phyloP scores from a whole-genome alignment of 306 rosid genomes.

The Adenanthera pavonina region DNA sequence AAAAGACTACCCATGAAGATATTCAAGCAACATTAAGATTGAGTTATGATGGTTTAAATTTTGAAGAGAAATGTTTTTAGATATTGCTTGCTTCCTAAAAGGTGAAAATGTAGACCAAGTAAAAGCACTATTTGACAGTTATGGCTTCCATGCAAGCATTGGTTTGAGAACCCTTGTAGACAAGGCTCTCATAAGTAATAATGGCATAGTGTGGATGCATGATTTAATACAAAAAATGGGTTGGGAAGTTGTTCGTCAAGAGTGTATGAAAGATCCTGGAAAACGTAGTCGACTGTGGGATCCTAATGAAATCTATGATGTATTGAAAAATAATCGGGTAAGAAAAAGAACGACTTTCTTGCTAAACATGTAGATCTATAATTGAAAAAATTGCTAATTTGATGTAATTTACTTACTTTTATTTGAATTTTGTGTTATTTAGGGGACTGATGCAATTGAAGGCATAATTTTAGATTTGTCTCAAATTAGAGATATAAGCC shows the following conservation, averaged over 20 bases:
- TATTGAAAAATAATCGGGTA: conserved; percentile 38
- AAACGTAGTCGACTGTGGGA: conserved; percentile 36
- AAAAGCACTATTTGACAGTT: not conserved
- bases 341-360: not conserved
- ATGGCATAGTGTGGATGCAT: conserved; percentile 38
- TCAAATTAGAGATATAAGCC: not conserved
- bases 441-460: conserved; percentile 41
- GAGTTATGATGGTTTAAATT: conserved; percentile 7
- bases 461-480: conserved; percentile 36
- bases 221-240: conserved; percentile 45
- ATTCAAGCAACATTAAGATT: conserved; percentile 9
- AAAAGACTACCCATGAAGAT: not conserved
- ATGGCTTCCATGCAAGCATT: conserved; percentile 30
- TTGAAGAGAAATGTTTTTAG: not conserved
- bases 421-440: not conserved
- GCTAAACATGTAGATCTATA: not conserved
- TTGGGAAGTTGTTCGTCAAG: conserved; percentile 31
- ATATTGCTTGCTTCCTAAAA: conserved; percentile 3
- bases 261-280: conserved; percentile 34
- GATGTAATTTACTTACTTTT: not conserved
- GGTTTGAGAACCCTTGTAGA: conserved; percentile 21
- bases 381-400: not conserved
- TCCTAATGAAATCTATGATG: conserved; percentile 32
- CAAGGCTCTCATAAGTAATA: conserved; percentile 23
- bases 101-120: not conserved